Evolutionary conservation across 1,284 basidiomycete genomes (phyloP).

Genomic region (Rhodotorula sp.): DNA sequence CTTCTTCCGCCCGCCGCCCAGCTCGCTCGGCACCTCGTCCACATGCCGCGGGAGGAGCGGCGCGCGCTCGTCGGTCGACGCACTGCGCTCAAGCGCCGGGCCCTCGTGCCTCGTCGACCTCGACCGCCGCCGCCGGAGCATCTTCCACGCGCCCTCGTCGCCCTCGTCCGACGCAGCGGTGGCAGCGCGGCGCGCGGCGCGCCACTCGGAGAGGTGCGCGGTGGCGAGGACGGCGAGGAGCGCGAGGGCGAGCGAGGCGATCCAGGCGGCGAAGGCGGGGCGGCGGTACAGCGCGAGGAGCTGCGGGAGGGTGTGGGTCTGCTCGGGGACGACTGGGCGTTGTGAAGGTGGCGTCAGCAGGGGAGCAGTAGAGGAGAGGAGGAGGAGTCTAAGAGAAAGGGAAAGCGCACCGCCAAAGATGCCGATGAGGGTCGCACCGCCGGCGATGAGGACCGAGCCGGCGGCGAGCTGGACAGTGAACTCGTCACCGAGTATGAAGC

Average conservation of each 20-base stretch:
- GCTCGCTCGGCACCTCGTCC: background rate
- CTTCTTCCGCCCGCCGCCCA: background rate
- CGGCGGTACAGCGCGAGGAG: constrained; percentile 76
- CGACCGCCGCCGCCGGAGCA: background rate
- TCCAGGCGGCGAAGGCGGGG: constrained; percentile 77
- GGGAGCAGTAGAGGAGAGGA: too few species aligned
- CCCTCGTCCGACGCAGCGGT: background rate
- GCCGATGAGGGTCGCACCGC: constrained; percentile 85
- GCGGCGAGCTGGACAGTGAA: constrained; percentile 82
- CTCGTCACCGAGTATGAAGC: constrained; percentile 78
- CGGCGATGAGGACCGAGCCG: constrained; percentile 83
- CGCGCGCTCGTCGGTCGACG: background rate
- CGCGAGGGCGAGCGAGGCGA: constrained; percentile 67
- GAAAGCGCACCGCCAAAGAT: constrained; percentile 66
- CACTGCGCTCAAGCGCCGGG: background rate
- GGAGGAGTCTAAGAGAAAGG: background rate
- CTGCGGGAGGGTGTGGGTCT: constrained; percentile 82
- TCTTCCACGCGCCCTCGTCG: too few species aligned
- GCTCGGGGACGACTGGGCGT: constrained; percentile 73
- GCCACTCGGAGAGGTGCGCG: constrained; percentile 65
- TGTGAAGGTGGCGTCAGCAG: background rate
- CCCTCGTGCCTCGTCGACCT: background rate
- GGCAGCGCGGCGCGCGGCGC: constrained; percentile 43
- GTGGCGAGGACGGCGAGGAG: constrained; percentile 65
- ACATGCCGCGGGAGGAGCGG: background rate